Percentiles rank a stretch among this genome's conserved stretches.
phyloP scores from a whole-genome alignment of 768 basidiomycete genomes.

The Amanita jacksonii region DNA sequence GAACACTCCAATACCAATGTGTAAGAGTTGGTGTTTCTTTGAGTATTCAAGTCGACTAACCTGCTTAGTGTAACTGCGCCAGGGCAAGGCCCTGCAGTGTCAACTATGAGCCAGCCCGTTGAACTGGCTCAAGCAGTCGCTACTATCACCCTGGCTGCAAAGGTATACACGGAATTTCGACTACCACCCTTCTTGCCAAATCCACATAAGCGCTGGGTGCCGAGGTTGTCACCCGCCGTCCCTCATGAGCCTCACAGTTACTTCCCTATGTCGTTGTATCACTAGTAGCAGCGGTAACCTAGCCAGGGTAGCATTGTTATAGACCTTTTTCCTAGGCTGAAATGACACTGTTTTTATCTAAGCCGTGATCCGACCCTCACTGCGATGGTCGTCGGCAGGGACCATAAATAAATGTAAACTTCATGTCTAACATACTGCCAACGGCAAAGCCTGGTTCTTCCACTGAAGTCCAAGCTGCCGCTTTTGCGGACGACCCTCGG shows the following conservation, averaged over 20 bases:
- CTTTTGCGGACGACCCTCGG: conserved; percentile 76
- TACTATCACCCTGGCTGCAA: conserved; percentile 44
- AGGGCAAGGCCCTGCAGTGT: conserved; percentile 5
- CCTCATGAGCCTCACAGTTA: conserved; percentile 77
- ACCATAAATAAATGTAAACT: conserved; percentile 5
- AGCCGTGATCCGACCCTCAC: no score
- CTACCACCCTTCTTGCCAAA: conserved; percentile 71
- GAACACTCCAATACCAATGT: conserved; percentile 58
- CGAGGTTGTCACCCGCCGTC: conserved; percentile 61
- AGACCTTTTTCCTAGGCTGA: no score
- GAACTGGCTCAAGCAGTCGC: conserved; percentile 69
- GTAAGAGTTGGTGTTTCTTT: conserved; percentile 32
- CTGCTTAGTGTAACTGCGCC: conserved; percentile 45
- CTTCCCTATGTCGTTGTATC: conserved; percentile 73
- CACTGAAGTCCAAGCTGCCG: conserved; percentile 45
- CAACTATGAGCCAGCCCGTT: conserved; percentile 29
- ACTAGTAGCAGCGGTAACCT: conserved; percentile 18
- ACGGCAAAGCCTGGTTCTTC: conserved; percentile 43
- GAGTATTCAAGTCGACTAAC: background rate
- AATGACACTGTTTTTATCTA: background rate
- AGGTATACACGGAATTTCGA: conserved; percentile 50
- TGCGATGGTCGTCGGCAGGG: no score
- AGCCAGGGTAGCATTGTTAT: no score
- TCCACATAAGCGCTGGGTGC: conserved; percentile 64
- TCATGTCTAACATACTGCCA: conserved; percentile 41